phyloP scores from a whole-genome alignment of 441 rosid species.

The Bruguiera hainesii region DNA sequence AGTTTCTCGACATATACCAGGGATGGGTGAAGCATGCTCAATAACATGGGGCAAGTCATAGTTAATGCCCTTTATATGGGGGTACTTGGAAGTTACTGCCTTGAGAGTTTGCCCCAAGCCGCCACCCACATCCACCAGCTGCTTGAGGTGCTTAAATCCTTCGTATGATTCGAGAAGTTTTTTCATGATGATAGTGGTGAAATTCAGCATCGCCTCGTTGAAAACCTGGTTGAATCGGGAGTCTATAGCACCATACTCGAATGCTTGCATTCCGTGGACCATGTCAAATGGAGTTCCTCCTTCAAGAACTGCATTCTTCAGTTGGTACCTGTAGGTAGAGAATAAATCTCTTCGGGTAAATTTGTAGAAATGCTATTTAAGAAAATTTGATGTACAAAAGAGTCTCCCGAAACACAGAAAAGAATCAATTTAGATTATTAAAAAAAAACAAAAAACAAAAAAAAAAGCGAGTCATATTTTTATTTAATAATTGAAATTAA shows the following conservation, averaged over 20 bases:
- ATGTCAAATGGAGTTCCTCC: constrained; percentile 70
- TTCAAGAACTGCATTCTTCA: constrained; percentile 64
- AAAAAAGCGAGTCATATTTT: too few relatives aligned
- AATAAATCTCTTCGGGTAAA: too few relatives aligned
- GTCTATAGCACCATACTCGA: constrained; percentile 56
- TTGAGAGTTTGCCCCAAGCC: constrained; percentile 53
- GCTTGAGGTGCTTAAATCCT: constrained; percentile 51
- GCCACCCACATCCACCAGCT: constrained; percentile 65
- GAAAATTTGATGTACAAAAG: too few relatives aligned
- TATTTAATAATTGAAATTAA: too few relatives aligned
- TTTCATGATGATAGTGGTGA: constrained; percentile 54
- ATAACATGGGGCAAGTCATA: constrained; percentile 67
- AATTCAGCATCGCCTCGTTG: constrained; percentile 55
- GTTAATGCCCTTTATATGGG: constrained; percentile 59
- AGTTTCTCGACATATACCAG: constrained; percentile 28
- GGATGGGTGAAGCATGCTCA: constrained; percentile 46
- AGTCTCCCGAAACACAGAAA: too few relatives aligned
- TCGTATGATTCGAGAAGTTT: constrained; percentile 52
- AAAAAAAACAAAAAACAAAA: too few relatives aligned
- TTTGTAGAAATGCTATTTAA: too few relatives aligned
- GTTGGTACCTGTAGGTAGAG: constrained; percentile 38
- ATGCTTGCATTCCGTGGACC: constrained; percentile 52
- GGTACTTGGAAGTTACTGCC: constrained; percentile 57
- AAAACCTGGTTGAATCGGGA: constrained; percentile 58
- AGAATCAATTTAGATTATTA: too few relatives aligned